Evolutionary conservation across 352 stramenopile species (phyloP), one percentile per base, ranked within the genome.

Genomic region (Phytopythium vexans): DNA sequence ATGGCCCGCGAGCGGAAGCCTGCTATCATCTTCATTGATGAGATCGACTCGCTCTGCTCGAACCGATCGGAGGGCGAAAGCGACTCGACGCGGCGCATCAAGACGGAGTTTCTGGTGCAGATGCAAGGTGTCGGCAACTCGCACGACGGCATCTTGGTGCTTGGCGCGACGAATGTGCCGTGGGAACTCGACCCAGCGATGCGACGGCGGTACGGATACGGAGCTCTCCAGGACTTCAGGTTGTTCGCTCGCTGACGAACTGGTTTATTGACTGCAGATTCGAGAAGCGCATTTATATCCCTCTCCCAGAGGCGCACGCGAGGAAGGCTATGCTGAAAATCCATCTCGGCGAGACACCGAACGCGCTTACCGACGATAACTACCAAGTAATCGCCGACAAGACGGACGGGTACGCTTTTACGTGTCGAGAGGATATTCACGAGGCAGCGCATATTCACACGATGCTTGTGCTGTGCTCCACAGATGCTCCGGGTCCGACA

Each of bases 241-340:
- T 27, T 27, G 21, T 27, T 27, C 21, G 21, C 21, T 27, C 21
- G n/a, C 41, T 46, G 41, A 46, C 41, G 9, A 21, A 56, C 39
- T 46, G 8, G n/a, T 27, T 43, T 42, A 32, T 38, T 41, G 32
- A 8, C 43, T 67, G 11, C 54, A 94, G 85, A 57, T 99, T 99
- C 62, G 97, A 99, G 69, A 99, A 99, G 63, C 90, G 96, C 43
- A 97, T 99, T 58, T 99, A 99, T 63, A 99, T 99, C 60, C 95
- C 97, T 48, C 89, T 99, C 21, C 97, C 97, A 35, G 95, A 98
- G 44, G 52, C 64, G 4, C 79, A 95, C 14, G 89, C 96, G 8
- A 69, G 97, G 35, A 82, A 97, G 46, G 79, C 86, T 49, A 99
- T 99, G 96, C 85, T 99, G 47, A 92, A 96, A 54, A 92, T 99